phyloP scores from a whole-genome alignment of 2,329 filamentous ascomycete species.

The Annulohypoxylon truncatum region DNA sequence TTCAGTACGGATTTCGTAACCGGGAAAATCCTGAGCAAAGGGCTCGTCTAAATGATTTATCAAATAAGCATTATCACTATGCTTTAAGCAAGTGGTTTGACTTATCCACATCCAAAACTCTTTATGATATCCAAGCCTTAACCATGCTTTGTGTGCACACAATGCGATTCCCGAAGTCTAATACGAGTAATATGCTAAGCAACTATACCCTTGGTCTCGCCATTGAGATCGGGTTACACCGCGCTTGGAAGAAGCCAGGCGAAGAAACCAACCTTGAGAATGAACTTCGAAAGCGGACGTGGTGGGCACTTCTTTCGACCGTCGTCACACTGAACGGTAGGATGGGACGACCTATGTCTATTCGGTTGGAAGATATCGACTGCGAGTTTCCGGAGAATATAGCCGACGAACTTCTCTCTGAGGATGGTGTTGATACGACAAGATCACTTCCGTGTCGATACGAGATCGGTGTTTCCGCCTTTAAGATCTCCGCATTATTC shows the following conservation, averaged over 20 bases:
- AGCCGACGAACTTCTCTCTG: slow-evolving; percentile 75
- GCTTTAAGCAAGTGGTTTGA: slow-evolving; percentile 75
- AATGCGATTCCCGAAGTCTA: slow-evolving; percentile 82
- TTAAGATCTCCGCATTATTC: slow-evolving; percentile 73
- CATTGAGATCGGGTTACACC: slow-evolving; percentile 80
- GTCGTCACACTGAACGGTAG: slow-evolving; percentile 78
- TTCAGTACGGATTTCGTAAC: slow-evolving; percentile 80
- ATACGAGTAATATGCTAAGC: slow-evolving; percentile 76
- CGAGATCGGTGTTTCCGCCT: slow-evolving; percentile 72
- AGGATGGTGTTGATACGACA: slow-evolving; percentile 69
- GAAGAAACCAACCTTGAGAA: slow-evolving; percentile 69
- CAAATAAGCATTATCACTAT: slow-evolving; percentile 84
- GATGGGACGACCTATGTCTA: slow-evolving; percentile 80
- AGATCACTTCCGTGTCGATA: slow-evolving; percentile 72
- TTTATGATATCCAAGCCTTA: slow-evolving; percentile 78
- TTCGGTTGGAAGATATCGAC: slow-evolving; percentile 80
- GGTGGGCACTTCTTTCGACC: slow-evolving; percentile 77
- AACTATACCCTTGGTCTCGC: slow-evolving; percentile 74
- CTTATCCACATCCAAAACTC: slow-evolving; percentile 68
- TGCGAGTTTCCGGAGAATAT: slow-evolving; percentile 79
- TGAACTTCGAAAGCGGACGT: slow-evolving; percentile 81
- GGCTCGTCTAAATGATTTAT: slow-evolving; percentile 69
- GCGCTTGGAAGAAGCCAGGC: slow-evolving; percentile 67
- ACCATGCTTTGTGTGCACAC: slow-evolving; percentile 78
- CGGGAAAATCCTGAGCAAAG: slow-evolving; percentile 65